These are phyloP conservation scores for Effrenium voratum DNA, from an alignment of 73 alveolate genomes.

Conservation along the genomic window DNA sequence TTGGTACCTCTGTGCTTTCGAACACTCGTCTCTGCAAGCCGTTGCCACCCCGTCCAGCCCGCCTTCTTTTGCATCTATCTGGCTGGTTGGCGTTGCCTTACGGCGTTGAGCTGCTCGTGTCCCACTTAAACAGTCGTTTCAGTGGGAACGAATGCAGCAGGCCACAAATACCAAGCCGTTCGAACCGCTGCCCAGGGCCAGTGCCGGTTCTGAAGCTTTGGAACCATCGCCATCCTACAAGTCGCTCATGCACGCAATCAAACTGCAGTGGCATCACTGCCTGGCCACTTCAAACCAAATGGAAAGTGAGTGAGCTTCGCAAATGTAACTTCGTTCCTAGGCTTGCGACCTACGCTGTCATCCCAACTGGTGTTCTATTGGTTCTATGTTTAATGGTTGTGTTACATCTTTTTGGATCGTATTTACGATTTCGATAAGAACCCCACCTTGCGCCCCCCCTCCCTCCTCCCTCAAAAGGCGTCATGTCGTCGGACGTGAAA, in stretches of 20 bases:
- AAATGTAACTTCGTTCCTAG: no score
- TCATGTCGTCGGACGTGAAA: no score
- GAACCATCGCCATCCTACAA: slow-evolving; percentile 82
- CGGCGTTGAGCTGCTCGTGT: not conserved
- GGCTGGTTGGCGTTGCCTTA: slow-evolving; percentile 13
- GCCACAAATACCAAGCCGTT: not conserved
- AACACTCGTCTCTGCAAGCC: not conserved
- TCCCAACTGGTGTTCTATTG: not conserved
- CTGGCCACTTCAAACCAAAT: no score
- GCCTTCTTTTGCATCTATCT: slow-evolving; percentile 36
- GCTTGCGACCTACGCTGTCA: not conserved
- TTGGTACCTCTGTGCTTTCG: slow-evolving; percentile 18
- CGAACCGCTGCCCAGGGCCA: not conserved
- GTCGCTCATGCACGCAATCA: not conserved
- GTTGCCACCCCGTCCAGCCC: not conserved
- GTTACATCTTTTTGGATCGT: not conserved
- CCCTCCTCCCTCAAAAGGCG: no score
- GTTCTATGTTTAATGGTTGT: not conserved
- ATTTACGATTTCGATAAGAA: not conserved
- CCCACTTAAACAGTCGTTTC: not conserved
- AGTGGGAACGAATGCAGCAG: no score
- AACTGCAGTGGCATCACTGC: no score
- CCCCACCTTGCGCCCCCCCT: not conserved
- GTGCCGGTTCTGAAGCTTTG: slow-evolving; percentile 74
- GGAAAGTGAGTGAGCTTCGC: no score